These are phyloP conservation scores for Aspergillus udagawae DNA, from an alignment of 2,329 filamentous ascomycete genomes.

Conservation along the genomic window DNA sequence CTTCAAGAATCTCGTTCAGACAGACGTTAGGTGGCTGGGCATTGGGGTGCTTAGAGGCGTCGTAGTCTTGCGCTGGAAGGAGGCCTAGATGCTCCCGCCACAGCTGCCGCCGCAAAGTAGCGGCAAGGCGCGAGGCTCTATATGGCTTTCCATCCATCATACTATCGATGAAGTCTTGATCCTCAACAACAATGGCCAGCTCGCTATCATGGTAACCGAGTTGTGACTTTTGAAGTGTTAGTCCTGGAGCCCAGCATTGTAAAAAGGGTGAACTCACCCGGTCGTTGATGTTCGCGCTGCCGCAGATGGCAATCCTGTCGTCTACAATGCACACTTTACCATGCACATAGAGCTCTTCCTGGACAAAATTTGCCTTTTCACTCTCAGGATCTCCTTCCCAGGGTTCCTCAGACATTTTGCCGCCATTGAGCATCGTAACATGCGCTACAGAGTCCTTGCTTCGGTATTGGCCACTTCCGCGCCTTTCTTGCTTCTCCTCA, in stretches of 20 bases:
- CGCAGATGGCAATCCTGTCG: constrained; percentile 76
- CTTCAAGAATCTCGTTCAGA: constrained; percentile 71
- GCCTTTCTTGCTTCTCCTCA: constrained; percentile 17
- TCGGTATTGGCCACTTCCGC: constrained; percentile 18
- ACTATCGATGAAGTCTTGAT: constrained; percentile 65
- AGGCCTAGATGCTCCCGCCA: constrained; percentile 91
- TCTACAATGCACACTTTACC: constrained; percentile 81
- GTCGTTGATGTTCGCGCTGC: constrained; percentile 67
- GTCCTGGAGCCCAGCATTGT: background rate
- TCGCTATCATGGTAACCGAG: constrained; percentile 82
- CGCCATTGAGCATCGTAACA: constrained; percentile 71
- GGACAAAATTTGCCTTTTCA: constrained; percentile 84
- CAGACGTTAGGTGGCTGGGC: constrained; percentile 68
- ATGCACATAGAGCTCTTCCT: constrained; percentile 95
- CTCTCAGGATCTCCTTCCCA: constrained; percentile 73
- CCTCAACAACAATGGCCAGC: constrained; percentile 84
- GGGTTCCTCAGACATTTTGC: constrained; percentile 61
- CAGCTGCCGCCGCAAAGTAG: constrained; percentile 76
- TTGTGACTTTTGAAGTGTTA: constrained; percentile 53
- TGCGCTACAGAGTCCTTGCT: constrained; percentile 62
- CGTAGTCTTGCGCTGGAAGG: constrained; percentile 66
- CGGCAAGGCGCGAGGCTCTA: constrained; percentile 69
- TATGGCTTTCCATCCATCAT: constrained; percentile 70
- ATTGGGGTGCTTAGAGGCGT: constrained; percentile 66
- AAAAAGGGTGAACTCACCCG: constrained; percentile 37